Evolutionary conservation across 148 eudicot genomes (phyloP), one percentile per base, ranked within the genome.

Genomic region (Vaccinium myrtillus): DNA sequence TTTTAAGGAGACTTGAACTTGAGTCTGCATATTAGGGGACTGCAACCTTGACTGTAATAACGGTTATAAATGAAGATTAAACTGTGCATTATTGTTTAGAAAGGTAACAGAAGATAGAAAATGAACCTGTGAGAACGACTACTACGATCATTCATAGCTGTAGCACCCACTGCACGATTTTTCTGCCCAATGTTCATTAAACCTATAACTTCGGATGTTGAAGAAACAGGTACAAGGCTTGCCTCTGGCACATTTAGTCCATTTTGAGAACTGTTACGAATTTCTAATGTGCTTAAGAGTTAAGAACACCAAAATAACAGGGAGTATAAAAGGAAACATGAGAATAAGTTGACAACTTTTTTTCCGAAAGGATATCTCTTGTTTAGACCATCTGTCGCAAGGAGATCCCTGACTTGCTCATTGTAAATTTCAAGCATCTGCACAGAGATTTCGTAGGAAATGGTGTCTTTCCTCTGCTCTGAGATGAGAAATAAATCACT

Each of bases 401-500:
- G 94, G 85, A 97, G 98, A 91, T 97, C 99, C 88, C 99, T 90
- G 61, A 95, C 96, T 93, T 94, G 98, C 89, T 97, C 99, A 82
- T 97, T 95, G 86, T 95, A 97, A 75, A 97, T 97, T 87, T 97
- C 99, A 89, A 95, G 90, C 99, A 95, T 97, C 90, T 94, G 98
- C 87, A 97, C 98, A 53, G 91, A 93, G 80, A 97, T 90, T 61
- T 93, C 95, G 83, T 97, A 97, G 56, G 84, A 83, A 84, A 91
- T 82, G 39, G 89, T 87, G 83, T 92, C 90, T 91, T 94, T 91
- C 80, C 99, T 95, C 83, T 95, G 88, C 85, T 91, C 94, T 61
- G 98, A 84, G 83, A 95, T 89, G 8, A 61, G 83, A 89, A 97
- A 97, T 49, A 95, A 87, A 86, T 97, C 99, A 81, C 93, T 88